Evolutionary conservation across 192 early-diverging fungal species (phyloP), one percentile per base, ranked within the genome.

Genomic region (Jimgerdemannia flammicorona): DNA sequence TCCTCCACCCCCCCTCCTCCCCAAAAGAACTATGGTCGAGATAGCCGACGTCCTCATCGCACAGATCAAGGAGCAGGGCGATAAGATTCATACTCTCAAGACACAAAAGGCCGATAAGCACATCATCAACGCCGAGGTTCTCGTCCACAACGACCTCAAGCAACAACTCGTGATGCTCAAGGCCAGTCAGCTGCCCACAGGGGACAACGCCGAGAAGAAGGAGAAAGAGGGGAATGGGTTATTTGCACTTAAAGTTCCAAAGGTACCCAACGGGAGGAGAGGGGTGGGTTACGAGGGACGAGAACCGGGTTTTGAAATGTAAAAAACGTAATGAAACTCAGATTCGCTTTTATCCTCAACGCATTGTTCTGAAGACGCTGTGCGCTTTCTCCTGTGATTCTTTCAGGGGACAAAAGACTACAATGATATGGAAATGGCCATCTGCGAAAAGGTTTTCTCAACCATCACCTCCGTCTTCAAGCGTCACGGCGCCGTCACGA

Each of bases 401-500:
- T 29, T 29, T 0, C 72, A 91, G 93, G 98, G 98, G 3, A 99
- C 98, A 63, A 93, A 91, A 78, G 97, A 99, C 84, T 99, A 95
- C 79, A 91, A 88, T 65, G 93, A 94, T 63, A 93, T 95, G 78
- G 98, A 99, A 71, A 99, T 99, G 98, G 92, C 98, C n/a, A 85
- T 99, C 70, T 90, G 98, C 18, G 93, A 97, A 77, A 85, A 92
- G 75, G 94, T 99, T 54, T 98, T 99, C 77, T 79, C 86, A 9
- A 96, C 93, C 7, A 96, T 99, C 73, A 91, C 87, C 40, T 67
- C 65, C 3, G 89, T 99, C 43, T 99, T 99, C 86, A 96, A 98
- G 78, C 91, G 92, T 73, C 98, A 99, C 87, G 97, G 98, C 59
- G 98, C 93, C 9, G 95, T 99, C 43, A 98, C 98, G 3, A 98